Base-by-base conservation (phyloP, 129 eudicot species). In the Lactuca sativa region DNA sequence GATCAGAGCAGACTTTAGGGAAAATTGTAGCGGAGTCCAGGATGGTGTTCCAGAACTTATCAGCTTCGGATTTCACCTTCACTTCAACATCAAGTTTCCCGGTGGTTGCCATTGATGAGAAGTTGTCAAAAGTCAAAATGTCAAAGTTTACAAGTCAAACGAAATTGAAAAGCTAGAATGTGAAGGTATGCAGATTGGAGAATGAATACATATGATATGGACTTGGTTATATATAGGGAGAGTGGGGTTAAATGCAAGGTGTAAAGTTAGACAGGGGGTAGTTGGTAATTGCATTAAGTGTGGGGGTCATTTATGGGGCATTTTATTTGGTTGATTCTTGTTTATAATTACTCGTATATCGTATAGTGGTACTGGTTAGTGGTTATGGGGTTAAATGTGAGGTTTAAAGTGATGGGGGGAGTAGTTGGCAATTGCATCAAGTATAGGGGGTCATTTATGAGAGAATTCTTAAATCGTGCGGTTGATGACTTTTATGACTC, bases 31-130 rank as follows among this genome's bases (percentile, higher is more conserved):
- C 64, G 4, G 96, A 85, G 43, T 91, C 93, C 71, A 73, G 59
- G 14, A 88, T 65, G 75, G 57, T 75, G 8, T 70, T 25, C 96
- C 97, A 91, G 34, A 85, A 69, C 79, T 91, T 88, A 9, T 75
- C 82, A 18, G 86, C 88, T 9, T 52, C 53, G 17, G 88, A 74
- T 79, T 91, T 88, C 65, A 88, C 66, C 84, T 88, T 90, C 69
- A 88, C 90, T 38, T 88, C 95, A 52, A 91, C 93, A 48, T 83
- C 87, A 66, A 91, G 80, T 75, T 78, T 91, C 7, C 88, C 88
- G 4, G 15, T 62, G 70, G 74, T 54, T 53, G 71, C 63, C 80
- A 75, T 67, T 36, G 18, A 48, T 30, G 43, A 31, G 47, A 18
- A 7, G 37, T 62, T 21, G 80, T 62, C 71, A 69, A 69, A 69